phyloP scores from a whole-genome alignment of 371 early-diverging fungal genomes.

The Actinomucor elegans region DNA sequence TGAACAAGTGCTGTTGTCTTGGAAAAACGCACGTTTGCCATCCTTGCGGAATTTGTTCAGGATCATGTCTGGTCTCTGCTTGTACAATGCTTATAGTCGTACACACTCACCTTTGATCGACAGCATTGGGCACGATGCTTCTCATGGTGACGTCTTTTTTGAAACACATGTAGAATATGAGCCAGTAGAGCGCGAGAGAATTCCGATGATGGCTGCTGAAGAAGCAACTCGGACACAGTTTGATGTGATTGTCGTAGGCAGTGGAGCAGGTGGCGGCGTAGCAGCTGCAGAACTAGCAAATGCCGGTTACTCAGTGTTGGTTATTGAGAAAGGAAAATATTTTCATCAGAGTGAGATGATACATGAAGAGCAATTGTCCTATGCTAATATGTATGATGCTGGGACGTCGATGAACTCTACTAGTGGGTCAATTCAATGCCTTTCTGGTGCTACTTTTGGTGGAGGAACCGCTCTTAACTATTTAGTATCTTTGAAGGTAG shows the following conservation, averaged over 20 bases:
- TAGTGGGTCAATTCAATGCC: constrained; percentile 42
- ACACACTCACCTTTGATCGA: constrained; percentile 3
- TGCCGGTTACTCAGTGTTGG: constrained; percentile 64
- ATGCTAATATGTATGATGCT: constrained; percentile 45
- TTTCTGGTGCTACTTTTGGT: constrained; percentile 53
- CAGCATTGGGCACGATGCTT: constrained; percentile 24
- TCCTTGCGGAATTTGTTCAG: constrained; percentile 43
- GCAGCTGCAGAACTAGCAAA: constrained; percentile 63
- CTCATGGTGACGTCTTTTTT: constrained; percentile 48
- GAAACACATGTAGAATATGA: constrained; percentile 34
- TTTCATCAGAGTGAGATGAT: constrained; percentile 52
- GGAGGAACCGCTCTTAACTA: constrained; percentile 70
- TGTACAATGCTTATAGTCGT: constrained; percentile 9
- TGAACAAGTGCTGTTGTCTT: constrained; percentile 39
- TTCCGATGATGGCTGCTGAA: constrained; percentile 35
- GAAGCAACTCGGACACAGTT: constrained; percentile 28
- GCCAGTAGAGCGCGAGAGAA: constrained; percentile 26
- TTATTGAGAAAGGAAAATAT: constrained; percentile 69
- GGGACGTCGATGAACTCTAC: constrained; percentile 26
- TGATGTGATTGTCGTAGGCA: constrained; percentile 71
- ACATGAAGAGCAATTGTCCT: constrained; percentile 41
- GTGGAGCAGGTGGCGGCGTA: constrained; percentile 73
- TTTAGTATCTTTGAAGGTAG: constrained; percentile 60
- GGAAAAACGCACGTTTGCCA: constrained; percentile 46
- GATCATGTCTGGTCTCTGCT: constrained; percentile 11